These are phyloP conservation scores for Cichorium intybus DNA, from an alignment of 140 eudicot genomes.

Conservation along the genomic window DNA sequence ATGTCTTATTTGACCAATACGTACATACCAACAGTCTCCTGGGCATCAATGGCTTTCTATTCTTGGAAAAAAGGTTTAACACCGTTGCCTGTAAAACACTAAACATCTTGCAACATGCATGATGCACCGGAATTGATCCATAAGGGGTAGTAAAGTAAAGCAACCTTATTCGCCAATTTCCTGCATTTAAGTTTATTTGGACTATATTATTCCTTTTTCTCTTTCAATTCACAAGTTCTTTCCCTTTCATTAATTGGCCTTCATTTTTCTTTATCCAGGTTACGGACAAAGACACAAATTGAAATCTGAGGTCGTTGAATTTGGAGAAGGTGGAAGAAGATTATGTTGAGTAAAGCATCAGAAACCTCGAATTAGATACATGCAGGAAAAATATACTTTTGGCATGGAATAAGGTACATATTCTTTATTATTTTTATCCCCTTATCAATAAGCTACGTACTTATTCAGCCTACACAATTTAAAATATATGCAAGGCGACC, in stretches of 20 bases:
- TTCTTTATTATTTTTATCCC: constrained; percentile 66
- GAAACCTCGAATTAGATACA: constrained; percentile 55
- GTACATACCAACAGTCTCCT: constrained; percentile 24
- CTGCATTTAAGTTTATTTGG: constrained; percentile 29
- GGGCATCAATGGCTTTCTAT: constrained; percentile 44
- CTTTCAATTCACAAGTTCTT: too few species aligned
- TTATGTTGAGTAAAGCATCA: constrained; percentile 78
- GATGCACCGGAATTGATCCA: constrained; percentile 76
- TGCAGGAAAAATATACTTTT: constrained; percentile 38
- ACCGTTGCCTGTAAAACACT: constrained; percentile 44
- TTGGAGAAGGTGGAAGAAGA: constrained; percentile 33
- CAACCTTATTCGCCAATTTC: constrained; percentile 70
- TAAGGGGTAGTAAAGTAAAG: constrained; percentile 41
- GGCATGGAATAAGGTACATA: constrained; percentile 67
- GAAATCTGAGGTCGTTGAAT: constrained; percentile 20
- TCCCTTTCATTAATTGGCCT: not conserved
- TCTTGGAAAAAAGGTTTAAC: constrained; percentile 36
- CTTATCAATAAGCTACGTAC: constrained; percentile 76
- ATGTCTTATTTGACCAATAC: constrained; percentile 34
- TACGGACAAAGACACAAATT: constrained; percentile 18
- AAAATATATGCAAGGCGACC: constrained; percentile 31
- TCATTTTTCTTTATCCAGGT: constrained; percentile 15
- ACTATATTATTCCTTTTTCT: constrained; percentile 10
- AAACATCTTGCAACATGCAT: constrained; percentile 60
- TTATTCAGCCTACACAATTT: constrained; percentile 47